Base-by-base conservation (phyloP, 1,284 basidiomycete species). In the Rhodotorula sp. region DNA sequence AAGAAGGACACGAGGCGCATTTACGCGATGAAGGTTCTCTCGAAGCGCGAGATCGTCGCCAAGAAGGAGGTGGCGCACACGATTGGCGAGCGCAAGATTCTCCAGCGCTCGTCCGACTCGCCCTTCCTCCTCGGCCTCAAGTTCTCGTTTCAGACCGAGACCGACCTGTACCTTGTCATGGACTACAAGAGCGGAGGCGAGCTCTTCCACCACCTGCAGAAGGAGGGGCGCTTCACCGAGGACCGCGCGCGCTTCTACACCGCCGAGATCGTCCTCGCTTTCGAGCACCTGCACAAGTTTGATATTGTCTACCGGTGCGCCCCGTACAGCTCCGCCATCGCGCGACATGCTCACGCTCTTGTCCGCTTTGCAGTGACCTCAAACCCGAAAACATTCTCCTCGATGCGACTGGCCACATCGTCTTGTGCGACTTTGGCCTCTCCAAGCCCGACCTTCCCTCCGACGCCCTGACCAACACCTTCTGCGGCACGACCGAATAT, bases 41-140 rank as follows among this genome's bases (percentile, higher is more conserved):
- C 92, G 52, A 99, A 99, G 85, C 94, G 93, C 84, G 97, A 99
- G 82, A 99, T 99, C 79, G 89, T 98, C 68, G 92, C 93, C 59
- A 99, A 98, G 86, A 99, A 99, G 83, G 97, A 99, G 82, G 94
- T 99, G 54, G 94, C 94, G 10, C 97, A 99, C 82, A 99, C 96
- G 21, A 98, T 99, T 76, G 97, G 97, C 79, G 97, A 99, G 83
- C 91, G 97, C 82, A 97, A 98, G 85, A 99, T 99, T 80, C 87
- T 99, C 34, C 95, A 99, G 82, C 88, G 92, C 68, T 95, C 92
- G 46, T 84, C 96, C 61, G 93, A 97, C 77, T 95, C 90, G 46
- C 97, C 97, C 0, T 99, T 99, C 88, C 88, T 99, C 53, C 93
- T 99, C 71, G 97, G 97, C 21, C 87, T 99, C 81, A 99, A 99